These are phyloP conservation scores for Chalciporus piperatus DNA, from an alignment of 768 basidiomycete genomes.

Conservation along the genomic window DNA sequence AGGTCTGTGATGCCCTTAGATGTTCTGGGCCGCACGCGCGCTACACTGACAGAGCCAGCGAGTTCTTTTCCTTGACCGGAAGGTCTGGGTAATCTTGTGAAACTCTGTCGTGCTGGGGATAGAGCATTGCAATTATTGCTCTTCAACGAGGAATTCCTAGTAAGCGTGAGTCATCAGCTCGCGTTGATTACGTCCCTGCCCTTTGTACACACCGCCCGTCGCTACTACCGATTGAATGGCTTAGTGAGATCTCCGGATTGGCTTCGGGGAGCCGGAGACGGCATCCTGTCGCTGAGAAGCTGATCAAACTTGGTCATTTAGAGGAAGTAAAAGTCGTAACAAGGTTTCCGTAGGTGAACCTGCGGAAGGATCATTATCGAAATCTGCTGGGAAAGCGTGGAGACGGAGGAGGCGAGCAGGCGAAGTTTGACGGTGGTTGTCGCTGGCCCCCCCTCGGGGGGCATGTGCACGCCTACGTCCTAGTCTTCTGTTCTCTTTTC, in stretches of 20 bases:
- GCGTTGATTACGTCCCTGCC: constrained; percentile 89
- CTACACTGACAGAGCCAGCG: constrained; percentile 89
- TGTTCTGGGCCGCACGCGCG: constrained; percentile 85
- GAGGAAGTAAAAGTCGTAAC: constrained; percentile 84
- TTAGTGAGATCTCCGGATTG: constrained; percentile 85
- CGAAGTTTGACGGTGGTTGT: neutral
- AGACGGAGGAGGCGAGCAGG: neutral
- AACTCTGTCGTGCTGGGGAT: constrained; percentile 81
- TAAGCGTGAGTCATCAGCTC: constrained; percentile 86
- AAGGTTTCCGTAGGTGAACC: constrained; percentile 83
- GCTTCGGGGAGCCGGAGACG: constrained; percentile 58
- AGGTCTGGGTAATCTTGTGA: constrained; percentile 79
- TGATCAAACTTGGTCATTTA: constrained; percentile 80
- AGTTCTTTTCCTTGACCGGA: constrained; percentile 73
- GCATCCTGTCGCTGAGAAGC: constrained; percentile 53
- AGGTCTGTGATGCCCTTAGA: constrained; percentile 91
- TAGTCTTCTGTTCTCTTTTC: neutral
- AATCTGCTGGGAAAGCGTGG: constrained; percentile 16
- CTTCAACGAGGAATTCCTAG: constrained; percentile 91
- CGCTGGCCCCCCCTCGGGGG: neutral
- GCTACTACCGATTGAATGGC: constrained; percentile 90
- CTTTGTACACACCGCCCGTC: constrained; percentile 89
- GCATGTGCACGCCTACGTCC: constrained; percentile 6
- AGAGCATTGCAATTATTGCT: constrained; percentile 91
- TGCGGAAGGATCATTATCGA: constrained; percentile 74